Conservation (phyloP, 1,284 basidiomycete species). For the Trichosporon ovoides region DNA sequence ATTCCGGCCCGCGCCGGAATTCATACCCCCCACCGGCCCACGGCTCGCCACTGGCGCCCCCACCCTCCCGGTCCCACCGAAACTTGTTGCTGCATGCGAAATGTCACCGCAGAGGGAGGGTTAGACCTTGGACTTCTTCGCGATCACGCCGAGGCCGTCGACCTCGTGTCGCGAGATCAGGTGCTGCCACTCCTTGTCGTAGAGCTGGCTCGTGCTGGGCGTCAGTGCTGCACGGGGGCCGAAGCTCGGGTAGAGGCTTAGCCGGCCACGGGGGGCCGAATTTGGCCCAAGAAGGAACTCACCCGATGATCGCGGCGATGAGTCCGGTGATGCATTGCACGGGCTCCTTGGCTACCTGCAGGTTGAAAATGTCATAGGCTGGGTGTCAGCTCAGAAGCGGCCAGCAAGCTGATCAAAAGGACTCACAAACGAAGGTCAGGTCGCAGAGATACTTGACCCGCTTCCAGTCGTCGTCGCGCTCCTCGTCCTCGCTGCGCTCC, state of each 20-base stretch:
- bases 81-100: too few species aligned
- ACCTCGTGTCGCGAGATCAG: background rate
- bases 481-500: slow-evolving; percentile 12
- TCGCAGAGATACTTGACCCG: slow-evolving; percentile 38
- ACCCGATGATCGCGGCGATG: slow-evolving; percentile 38
- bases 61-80: too few species aligned
- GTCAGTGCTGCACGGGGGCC: slow-evolving; percentile 6
- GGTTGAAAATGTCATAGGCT: slow-evolving; percentile 44
- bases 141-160: slow-evolving; percentile 2
- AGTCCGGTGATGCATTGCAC: slow-evolving; percentile 40
- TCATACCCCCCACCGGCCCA: too few species aligned
- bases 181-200: slow-evolving; percentile 15
- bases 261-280: too few species aligned
- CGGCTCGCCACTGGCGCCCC: too few species aligned
- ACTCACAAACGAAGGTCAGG: slow-evolving; percentile 44
- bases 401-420: too few species aligned
- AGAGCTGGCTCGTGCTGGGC: slow-evolving; percentile 50
- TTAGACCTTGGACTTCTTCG: slow-evolving; percentile 4
- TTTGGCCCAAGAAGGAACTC: slow-evolving; percentile 16
- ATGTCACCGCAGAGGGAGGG: too few species aligned
- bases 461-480: slow-evolving; percentile 32
- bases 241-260: background rate
- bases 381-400: background rate
- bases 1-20: too few species aligned
- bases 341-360: slow-evolving; percentile 36